Base-by-base conservation (phyloP, 352 stramenopile species). In the Phytophthora citrophthora region DNA sequence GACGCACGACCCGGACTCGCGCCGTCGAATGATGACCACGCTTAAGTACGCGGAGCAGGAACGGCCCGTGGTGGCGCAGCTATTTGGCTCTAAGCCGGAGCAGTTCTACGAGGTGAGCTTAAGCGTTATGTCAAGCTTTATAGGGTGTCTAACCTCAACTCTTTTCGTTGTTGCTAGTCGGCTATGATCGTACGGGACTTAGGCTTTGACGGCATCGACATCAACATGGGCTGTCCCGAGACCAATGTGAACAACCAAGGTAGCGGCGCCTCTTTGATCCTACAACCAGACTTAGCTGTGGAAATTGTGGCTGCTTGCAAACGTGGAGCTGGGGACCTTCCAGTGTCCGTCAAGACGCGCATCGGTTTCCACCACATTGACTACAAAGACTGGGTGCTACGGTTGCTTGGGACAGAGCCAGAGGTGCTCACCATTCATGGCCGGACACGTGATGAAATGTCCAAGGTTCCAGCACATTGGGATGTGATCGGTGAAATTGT, bases 211-310 rank as follows among this genome's bases (percentile, higher is more conserved):
- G 84, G 84, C 46, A 91, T 95, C 39, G 86, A 95, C 49, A 93
- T 95, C 70, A 93, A 95, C 63, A 93, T 94, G 86, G 86, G 86
- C 8, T 94, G 86, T 26, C 86, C 86, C 0, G 81, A 94, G 32
- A 77, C 64, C 12, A 88, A 90, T 41, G 84, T 94, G 6, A 91
- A 85, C 64, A 91, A 90, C 18, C 86, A 94, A 75, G 79, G 79
- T 38, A 92, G 83, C 52, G 84, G 86, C 7, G 82, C 83, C 0
- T 64, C 86, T 8, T 70, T 95, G 8, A 93, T 93, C 23, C 61
- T 88, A 34, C 70, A 89, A 26, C 84, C 86, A 8, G 48, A 70
- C 24, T 67, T 91, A 26, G 84, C 84, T 24, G 64, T 88, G 56
- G 68, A 82, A 3, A 93, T 94, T 50, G 69, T 94, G 10, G 57